These are phyloP conservation scores for Melastoma candidum DNA, from an alignment of 441 rosid genomes.

Conservation along the genomic window DNA sequence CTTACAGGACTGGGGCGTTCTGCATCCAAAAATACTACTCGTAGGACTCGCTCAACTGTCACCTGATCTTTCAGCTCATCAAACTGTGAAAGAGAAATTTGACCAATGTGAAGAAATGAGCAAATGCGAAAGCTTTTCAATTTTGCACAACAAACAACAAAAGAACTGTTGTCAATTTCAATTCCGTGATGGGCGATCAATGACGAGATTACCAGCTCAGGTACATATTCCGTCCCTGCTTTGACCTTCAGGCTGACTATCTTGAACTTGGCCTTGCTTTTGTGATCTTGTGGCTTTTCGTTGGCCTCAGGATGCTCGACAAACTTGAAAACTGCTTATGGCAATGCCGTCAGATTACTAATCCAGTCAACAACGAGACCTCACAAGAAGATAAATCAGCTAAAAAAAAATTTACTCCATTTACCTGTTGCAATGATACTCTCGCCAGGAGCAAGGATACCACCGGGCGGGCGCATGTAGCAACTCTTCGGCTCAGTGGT, in stretches of 20 bases:
- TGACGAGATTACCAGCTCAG: constrained; percentile 45
- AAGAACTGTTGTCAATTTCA: not conserved
- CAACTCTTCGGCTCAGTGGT: constrained; percentile 77
- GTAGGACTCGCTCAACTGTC: constrained; percentile 42
- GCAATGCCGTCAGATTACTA: constrained; percentile 6
- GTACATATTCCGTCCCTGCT: constrained; percentile 50
- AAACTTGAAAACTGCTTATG: constrained; percentile 51
- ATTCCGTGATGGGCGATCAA: not conserved
- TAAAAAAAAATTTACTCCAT: not conserved
- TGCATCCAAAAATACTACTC: constrained; percentile 47
- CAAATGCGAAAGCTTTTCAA: not conserved
- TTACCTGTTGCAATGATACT: constrained; percentile 56
- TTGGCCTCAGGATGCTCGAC: constrained; percentile 65
- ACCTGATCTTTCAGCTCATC: constrained; percentile 65
- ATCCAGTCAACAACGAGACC: constrained; percentile 3
- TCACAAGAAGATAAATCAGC: not conserved
- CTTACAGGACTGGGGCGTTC: constrained; percentile 52
- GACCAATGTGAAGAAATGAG: not conserved
- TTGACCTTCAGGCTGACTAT: constrained; percentile 64
- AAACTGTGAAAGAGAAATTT: constrained; percentile 27
- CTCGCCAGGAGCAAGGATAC: constrained; percentile 64
- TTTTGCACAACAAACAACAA: not conserved
- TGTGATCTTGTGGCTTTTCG: constrained; percentile 43
- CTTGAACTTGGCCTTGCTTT: constrained; percentile 64
- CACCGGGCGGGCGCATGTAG: constrained; percentile 77